These are phyloP conservation scores for Coemansia umbellata DNA, from an alignment of 192 early-diverging fungal genomes.

Conservation along the genomic window DNA sequence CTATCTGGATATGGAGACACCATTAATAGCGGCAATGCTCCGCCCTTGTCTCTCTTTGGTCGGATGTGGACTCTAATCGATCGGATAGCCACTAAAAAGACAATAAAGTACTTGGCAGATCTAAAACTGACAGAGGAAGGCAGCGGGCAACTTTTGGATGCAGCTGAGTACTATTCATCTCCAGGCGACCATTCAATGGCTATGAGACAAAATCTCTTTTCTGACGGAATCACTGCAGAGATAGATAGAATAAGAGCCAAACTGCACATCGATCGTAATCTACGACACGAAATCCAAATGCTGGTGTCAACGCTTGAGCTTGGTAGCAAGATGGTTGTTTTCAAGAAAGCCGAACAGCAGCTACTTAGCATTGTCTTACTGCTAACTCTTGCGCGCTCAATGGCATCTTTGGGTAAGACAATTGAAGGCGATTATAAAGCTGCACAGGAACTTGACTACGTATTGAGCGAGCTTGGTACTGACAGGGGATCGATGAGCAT, in stretches of 20 bases:
- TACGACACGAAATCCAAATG: constrained; percentile 19
- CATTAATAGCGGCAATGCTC: constrained; percentile 1
- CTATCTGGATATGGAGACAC: not conserved
- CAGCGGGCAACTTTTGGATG: not conserved
- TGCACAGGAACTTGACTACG: constrained; percentile 5
- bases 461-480: constrained; percentile 14
- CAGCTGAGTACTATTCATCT: constrained; percentile 17
- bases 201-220: constrained; percentile 27
- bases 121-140: not conserved
- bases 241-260: constrained; percentile 11
- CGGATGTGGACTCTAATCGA: constrained; percentile 44
- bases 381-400: constrained; percentile 24
- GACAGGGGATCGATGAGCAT: constrained; percentile 25
- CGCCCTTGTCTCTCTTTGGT: constrained; percentile 39
- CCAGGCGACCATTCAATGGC: constrained; percentile 39
- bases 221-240: constrained; percentile 12
- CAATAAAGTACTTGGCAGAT: constrained; percentile 19
- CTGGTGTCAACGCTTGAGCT: constrained; percentile 45
- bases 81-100: constrained; percentile 24
- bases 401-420: constrained; percentile 1
- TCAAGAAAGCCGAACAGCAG: constrained; percentile 25
- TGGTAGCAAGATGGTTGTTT: constrained; percentile 37
- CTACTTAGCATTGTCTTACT: constrained; percentile 24
- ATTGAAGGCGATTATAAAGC: constrained; percentile 2
- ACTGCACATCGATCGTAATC: constrained; percentile 5